Evolutionary conservation across 805 yeast genomes (phyloP).

Genomic region (Yamadazyma takamatsuzukensis): DNA sequence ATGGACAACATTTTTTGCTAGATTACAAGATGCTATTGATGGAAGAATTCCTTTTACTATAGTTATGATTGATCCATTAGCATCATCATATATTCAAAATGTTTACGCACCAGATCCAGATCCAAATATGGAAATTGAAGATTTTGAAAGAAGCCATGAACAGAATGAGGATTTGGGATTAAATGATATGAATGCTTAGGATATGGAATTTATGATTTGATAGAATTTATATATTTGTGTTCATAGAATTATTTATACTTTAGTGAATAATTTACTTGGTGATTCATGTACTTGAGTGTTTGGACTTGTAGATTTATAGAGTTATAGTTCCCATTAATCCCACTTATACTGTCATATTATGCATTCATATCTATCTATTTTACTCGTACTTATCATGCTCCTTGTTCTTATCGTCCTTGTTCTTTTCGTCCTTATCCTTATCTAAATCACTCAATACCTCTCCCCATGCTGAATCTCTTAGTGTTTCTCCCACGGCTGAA

Average conservation of each 20-base stretch:
- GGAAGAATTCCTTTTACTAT: slow-evolving; percentile 84
- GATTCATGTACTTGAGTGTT: background rate
- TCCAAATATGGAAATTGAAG: slow-evolving; percentile 92
- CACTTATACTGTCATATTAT: no score
- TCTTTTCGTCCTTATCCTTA: slow-evolving; percentile 7
- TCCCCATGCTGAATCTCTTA: slow-evolving; percentile 24
- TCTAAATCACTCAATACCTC: slow-evolving; percentile 20
- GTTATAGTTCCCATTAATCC: no score
- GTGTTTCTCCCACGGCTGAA: slow-evolving; percentile 20
- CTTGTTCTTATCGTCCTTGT: no score
- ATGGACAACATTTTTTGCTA: slow-evolving; percentile 78
- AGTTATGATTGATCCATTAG: slow-evolving; percentile 89
- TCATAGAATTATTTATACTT: background rate
- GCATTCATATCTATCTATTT: background rate
- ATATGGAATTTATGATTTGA: slow-evolving; percentile 8
- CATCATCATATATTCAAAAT: slow-evolving; percentile 92
- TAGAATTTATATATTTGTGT: slow-evolving; percentile 1
- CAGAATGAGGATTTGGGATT: slow-evolving; percentile 93
- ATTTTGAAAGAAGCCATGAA: slow-evolving; percentile 81
- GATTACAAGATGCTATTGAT: slow-evolving; percentile 70
- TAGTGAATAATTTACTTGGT: background rate
- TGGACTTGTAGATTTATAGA: background rate
- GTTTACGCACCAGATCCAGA: slow-evolving; percentile 98
- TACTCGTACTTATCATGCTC: slow-evolving; percentile 1
- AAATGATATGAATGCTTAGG: slow-evolving; percentile 46